Conservation (phyloP, 2,329 filamentous ascomycete species). For the Fusarium beomiforme region DNA sequence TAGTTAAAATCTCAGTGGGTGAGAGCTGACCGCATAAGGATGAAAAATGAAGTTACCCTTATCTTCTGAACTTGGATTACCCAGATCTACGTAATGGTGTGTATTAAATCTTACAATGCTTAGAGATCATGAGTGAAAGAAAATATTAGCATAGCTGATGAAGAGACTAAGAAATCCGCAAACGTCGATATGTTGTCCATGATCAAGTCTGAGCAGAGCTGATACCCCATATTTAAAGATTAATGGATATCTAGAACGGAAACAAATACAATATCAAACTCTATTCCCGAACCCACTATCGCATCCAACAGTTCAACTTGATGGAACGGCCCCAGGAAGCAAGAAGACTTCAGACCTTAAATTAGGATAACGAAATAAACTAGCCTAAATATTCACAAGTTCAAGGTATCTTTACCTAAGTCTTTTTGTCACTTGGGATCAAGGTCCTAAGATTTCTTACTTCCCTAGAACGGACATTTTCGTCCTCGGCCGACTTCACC, state of each 20-base stretch:
- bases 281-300: slow-evolving; percentile 16
- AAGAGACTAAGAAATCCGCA: too few species aligned
- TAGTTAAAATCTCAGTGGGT: not conserved
- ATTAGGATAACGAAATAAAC: too few species aligned
- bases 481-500: slow-evolving; percentile 13
- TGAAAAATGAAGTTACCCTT: not conserved
- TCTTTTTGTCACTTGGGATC: too few species aligned
- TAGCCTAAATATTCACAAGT: too few species aligned
- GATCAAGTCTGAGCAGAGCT: not conserved
- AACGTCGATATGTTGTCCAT: not conserved
- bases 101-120: too few species aligned
- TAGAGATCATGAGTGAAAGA: not conserved
- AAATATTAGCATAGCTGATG: too few species aligned
- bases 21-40: not conserved
- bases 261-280: fast-evolving
- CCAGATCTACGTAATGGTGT: too few species aligned
- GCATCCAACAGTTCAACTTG: not conserved
- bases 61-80: not conserved
- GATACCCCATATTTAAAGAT: not conserved
- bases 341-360: too few species aligned
- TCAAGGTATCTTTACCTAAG: too few species aligned
- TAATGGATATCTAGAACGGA: not conserved
- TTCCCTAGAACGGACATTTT: not conserved
- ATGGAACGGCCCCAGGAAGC: too few species aligned
- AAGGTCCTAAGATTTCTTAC: too few species aligned